phyloP scores from a whole-genome alignment of 2,329 filamentous ascomycete genomes.

The Erysiphe pulchra region DNA sequence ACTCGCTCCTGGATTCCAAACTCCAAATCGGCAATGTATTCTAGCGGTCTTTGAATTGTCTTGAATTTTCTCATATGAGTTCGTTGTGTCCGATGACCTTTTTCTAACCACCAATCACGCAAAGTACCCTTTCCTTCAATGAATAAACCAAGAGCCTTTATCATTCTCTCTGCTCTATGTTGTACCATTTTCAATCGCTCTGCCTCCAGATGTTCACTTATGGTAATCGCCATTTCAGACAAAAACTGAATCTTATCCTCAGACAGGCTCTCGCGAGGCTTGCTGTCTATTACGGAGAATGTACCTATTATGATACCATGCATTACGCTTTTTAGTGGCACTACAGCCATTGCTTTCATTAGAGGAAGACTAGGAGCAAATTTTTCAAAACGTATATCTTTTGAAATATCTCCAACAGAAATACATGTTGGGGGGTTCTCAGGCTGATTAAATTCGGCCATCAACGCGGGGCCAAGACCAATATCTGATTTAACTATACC shows the following conservation, averaged over 20 bases:
- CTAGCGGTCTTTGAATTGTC: constrained; percentile 3
- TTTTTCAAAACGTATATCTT: constrained; percentile 16
- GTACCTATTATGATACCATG: constrained; percentile 31
- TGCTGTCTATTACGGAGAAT: constrained; percentile 31
- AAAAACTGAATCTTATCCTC: constrained; percentile 25
- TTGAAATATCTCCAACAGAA: constrained; percentile 16
- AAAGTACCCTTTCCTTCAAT: constrained; percentile 23
- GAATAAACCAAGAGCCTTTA: constrained; percentile 26
- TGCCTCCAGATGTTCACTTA: constrained; percentile 35
- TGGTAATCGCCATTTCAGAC: constrained; percentile 26
- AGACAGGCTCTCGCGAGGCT: constrained; percentile 24
- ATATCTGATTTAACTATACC: constrained; percentile 3
- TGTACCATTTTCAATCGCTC: constrained; percentile 24
- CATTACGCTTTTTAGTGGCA: constrained; percentile 29
- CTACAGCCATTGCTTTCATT: constrained; percentile 26
- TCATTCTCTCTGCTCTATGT: constrained; percentile 26
- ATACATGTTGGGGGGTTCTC: constrained; percentile 4
- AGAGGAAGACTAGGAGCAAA: background rate
- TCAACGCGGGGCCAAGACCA: constrained; percentile 5
- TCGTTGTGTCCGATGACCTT: constrained; percentile 7
- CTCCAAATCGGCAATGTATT: constrained; percentile 8
- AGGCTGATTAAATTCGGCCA: constrained; percentile 4
- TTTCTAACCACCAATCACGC: constrained; percentile 11
- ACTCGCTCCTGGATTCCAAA: constrained; percentile 11
- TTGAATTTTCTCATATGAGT: constrained; percentile 3